phyloP scores from a whole-genome alignment of 2,329 filamentous ascomycete genomes.

The Hirsutella thompsonii region DNA sequence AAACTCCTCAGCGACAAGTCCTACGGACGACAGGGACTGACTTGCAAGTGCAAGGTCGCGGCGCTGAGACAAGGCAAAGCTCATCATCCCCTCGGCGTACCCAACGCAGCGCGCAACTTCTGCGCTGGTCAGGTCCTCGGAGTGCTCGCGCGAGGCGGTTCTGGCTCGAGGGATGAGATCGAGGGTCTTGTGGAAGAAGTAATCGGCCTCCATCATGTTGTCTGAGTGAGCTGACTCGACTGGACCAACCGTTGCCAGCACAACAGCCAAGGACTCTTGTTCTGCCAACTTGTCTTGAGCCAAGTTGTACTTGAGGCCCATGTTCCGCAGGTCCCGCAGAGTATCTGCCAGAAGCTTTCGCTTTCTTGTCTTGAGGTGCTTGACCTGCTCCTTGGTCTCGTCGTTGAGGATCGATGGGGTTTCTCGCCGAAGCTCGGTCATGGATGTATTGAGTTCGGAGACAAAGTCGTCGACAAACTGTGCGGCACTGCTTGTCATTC shows the following conservation, averaged over 20 bases:
- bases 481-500: conserved; percentile 40
- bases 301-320: conserved; percentile 82
- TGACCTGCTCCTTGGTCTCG: conserved; percentile 72
- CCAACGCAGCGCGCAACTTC: conserved; percentile 71
- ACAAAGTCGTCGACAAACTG: conserved; percentile 54
- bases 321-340: conserved; percentile 66
- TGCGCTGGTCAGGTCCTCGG: conserved; percentile 69
- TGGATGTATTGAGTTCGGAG: conserved; percentile 52
- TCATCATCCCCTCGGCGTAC: conserved; percentile 75
- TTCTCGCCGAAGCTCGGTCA: conserved; percentile 64
- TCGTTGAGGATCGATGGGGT: conserved; percentile 73
- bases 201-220: conserved; percentile 35
- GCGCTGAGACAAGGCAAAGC: conserved; percentile 50
- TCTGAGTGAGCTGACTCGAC: conserved; percentile 17
- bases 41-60: conserved; percentile 28
- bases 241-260: conserved; percentile 48
- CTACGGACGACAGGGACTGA: conserved; percentile 24
- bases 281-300: conserved; percentile 58
- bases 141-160: conserved; percentile 57
- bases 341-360: conserved; percentile 83
- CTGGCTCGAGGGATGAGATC: conserved; percentile 60
- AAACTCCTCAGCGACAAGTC: conserved; percentile 22
- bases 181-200: conserved; percentile 68
- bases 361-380: conserved; percentile 85
- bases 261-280: conserved; percentile 56